Evolutionary conservation across 768 basidiomycete genomes (phyloP), one percentile per base, ranked within the genome.

Genomic region (Lyophyllum semitale): DNA sequence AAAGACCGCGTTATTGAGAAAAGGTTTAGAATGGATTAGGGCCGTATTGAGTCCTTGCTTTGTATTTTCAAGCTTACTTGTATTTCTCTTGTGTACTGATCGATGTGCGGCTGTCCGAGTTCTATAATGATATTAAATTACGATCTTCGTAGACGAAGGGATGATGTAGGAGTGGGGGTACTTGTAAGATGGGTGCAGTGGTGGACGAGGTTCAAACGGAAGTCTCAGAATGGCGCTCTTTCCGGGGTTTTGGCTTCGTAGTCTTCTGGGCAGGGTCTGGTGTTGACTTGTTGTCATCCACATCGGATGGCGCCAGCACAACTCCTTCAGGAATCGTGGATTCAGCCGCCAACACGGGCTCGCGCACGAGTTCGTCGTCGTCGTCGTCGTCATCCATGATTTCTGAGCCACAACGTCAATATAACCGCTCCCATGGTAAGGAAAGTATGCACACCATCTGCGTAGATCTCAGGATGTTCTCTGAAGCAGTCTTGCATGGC

Each of bases 401-500:
- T 75, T 89, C 87, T 88, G 53, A 20, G 26, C 40, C 35, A 57
- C 12, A 9, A 4, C 22, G 23, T 42, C 15, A 51, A 15, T 46
- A 48, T 26, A 46, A 32, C 22, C 50, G 26, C 51, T 57, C 50
- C 44, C 25, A 18, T 4, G n/a, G 45, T 38, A 42, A 63, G 51
- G 54, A 45, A 26, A 44, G 49, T 49, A 18, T 49, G 4, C 91
- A 58, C 72, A 95, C 95, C 95, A 60, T 93, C 91, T 15, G 87
- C 93, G 69, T 98, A 98, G n/a, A 93, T 80, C 23, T 98, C 95
- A 0, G 96, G 96, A 71, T 98, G 92, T 55, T 84, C 87, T 63
- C 95, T 84, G 81, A 99, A 98, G 80, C 97, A 99, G 51, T 88
- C 86, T 67, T 99, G 97, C 97, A 99, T 99, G 18, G 77, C 87